These are phyloP conservation scores for Rhodotorula glutinis DNA, from an alignment of 1,284 basidiomycete genomes.

Conservation along the genomic window DNA sequence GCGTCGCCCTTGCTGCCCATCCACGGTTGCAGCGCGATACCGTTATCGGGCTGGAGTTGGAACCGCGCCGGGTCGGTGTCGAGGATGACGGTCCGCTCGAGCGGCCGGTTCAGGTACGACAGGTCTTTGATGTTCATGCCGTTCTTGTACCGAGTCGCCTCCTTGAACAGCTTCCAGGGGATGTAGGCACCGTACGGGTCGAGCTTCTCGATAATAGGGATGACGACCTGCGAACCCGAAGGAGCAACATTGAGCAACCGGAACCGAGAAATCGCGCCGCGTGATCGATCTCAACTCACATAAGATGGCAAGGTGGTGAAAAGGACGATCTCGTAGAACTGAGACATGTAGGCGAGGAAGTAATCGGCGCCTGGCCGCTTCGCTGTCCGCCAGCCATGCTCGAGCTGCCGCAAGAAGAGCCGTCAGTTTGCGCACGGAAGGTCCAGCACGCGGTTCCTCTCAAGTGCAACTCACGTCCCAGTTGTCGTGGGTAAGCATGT, in stretches of 20 bases:
- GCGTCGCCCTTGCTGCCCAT: constrained; percentile 63
- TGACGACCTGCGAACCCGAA: constrained; percentile 63
- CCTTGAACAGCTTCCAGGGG: constrained; percentile 84
- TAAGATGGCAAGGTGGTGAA: constrained; percentile 90
- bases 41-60: constrained; percentile 81
- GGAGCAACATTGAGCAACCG: too few species aligned
- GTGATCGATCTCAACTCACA: too few species aligned
- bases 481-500: constrained; percentile 81
- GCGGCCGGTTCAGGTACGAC: constrained; percentile 86
- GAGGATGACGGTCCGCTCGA: constrained; percentile 82
- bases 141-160: constrained; percentile 74
- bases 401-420: constrained; percentile 44
- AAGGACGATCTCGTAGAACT: constrained; percentile 96
- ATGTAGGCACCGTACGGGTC: constrained; percentile 91
- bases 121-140: constrained; percentile 86
- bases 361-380: constrained; percentile 91
- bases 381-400: constrained; percentile 53
- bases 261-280: too few species aligned
- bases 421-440: too few species aligned
- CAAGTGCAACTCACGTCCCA: constrained; percentile 87
- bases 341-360: constrained; percentile 92
- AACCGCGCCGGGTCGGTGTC: constrained; percentile 80
- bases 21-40: constrained; percentile 82
- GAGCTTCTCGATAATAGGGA: constrained; percentile 86
- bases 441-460: too few species aligned